Base-by-base conservation (phyloP, 495 filamentous ascomycete genomes). In the Penicillium goetzii region DNA sequence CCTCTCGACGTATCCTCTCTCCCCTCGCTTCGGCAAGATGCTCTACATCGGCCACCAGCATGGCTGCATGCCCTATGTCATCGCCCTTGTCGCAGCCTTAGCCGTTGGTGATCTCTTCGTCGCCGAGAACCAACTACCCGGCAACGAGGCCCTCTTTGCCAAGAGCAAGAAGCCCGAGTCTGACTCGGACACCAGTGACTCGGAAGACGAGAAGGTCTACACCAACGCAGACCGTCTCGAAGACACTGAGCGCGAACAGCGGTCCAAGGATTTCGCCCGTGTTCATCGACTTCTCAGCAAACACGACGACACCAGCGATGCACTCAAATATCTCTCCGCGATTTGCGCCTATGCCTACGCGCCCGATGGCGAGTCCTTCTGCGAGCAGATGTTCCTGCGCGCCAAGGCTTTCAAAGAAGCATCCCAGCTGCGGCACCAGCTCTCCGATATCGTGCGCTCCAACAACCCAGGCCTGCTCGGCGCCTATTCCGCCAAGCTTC, bases 21-120 rank as follows among this genome's bases (percentile, higher is more conserved):
- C 90, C 12, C 96, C 96, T 11, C 86, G 96, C 17, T 97, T 94
- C 72, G 88, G 93, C 8, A 90, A 94, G 56, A 97, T 98, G 77
- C 81, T 99, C 23, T 80, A 92, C 25, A 88, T 97, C 52, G 96
- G 93, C 15, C 88, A 96, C 68, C 85, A 90, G 19, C 90, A 94
- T 71, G 87, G 86, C 56, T 92, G 93, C 66, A 81, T 96, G 67
- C 87, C 91, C 2, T 93, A 96, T 69, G 90, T 93, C 23, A 89
- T 97, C 57, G 93, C 93, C 17, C 81, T 98, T 2, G 92, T 98
- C 15, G 89, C 96, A 11, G 90, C 90, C 1, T 79, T 99, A 19
- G 95, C 95, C 7, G 93, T 93, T 6, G 88, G 89, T 2, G 92
- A 97, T 66, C 68, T 98, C 7, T 97, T 95, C 73, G 82, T 98